Base-by-base conservation (phyloP, 805 yeast genomes). In the Pichia deserticola region DNA sequence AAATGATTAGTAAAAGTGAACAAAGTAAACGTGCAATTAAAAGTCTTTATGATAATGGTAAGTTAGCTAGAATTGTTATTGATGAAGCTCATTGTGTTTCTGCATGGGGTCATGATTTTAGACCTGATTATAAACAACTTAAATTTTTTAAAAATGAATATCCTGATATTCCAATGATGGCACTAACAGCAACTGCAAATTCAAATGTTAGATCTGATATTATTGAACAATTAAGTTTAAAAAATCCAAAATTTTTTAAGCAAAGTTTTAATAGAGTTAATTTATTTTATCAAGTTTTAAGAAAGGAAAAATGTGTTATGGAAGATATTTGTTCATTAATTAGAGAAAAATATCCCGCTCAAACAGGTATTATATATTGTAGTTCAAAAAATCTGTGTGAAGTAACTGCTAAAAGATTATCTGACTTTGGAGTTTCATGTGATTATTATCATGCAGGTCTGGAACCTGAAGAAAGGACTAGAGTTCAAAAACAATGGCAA, bases 81-180 rank as follows among this genome's bases (percentile, higher is more conserved):
- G 99, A 93, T 68, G 99, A 89, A 63, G 99, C 99, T 0, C 99
- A 93, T 68, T 93, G 99, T 75, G 95, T 93, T 42, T 88, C 96
- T 47, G 85, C 95, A 10, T 93, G 99, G 99, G 99, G 99, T 25
- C 99, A 93, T 67, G 99, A 93, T 66, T 93, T 93, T 65, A 75
- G 99, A 47, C 97, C 98, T 0, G 98, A 93, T 65, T 93, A 93
- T 69, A 87, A 89, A 59, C 85, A 83, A 10, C 72, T 93, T 61
- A 79, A 81, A 36, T 76, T 74, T 55, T 86, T 93, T 65, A 89
- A 89, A 60, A 65, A 69, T 20, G 76, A 79, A 44, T 93, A 77
- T 61, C 95, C 96, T 0, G 76, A 76, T 46, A 79, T 89, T 5
- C 99, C 99, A 1, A 73, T 93, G 53, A 89, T 93, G 89, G 99